phyloP scores from a whole-genome alignment of 495 filamentous ascomycete species.

The Pseudoneurospora amorphoporcata region DNA sequence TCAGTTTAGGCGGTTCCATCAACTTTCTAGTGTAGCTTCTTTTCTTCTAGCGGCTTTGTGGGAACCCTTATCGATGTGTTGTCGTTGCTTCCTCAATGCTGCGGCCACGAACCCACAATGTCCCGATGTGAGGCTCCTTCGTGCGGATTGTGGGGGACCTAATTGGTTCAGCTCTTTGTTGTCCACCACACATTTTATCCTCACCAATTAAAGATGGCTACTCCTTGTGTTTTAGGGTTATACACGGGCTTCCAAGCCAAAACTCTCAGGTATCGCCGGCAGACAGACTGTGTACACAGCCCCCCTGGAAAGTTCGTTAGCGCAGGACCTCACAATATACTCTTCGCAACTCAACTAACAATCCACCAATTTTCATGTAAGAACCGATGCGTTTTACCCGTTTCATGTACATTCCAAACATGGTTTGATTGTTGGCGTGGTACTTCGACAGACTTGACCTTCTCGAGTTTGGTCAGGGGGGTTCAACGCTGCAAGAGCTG shows the following conservation, averaged over 20 bases:
- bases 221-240: not conserved
- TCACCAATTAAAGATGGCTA: not conserved
- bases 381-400: no score
- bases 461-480: not conserved
- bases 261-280: not conserved
- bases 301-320: no score
- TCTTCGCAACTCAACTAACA: no score
- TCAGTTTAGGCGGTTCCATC: not conserved
- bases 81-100: not conserved
- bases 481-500: not conserved
- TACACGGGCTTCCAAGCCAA: not conserved
- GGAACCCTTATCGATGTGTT: not conserved
- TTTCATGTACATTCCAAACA: not conserved
- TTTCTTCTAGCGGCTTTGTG: not conserved
- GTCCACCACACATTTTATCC: not conserved
- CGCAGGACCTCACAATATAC: no score
- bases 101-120: not conserved
- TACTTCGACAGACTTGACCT: not conserved
- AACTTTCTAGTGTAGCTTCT: not conserved
- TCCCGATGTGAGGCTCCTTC: not conserved
- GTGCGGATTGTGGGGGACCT: not conserved
- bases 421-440: not conserved
- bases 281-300: not conserved
- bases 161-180: not conserved
- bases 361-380: no score